These are phyloP conservation scores for Echinosophora koreensis DNA, from an alignment of 306 rosid genomes.

Conservation along the genomic window DNA sequence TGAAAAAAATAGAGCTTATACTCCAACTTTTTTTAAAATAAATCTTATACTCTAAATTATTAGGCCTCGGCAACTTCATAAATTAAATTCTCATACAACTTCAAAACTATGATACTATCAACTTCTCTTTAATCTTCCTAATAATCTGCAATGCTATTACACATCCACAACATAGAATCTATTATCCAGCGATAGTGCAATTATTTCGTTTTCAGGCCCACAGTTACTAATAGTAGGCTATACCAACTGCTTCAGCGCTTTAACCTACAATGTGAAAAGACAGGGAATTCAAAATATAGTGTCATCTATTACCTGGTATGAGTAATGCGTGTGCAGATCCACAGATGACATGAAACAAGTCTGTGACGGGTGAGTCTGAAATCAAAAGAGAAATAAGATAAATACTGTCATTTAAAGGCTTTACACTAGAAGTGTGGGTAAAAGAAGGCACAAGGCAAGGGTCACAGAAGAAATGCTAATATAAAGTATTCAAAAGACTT, in stretches of 20 bases:
- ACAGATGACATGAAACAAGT: conserved; percentile 99
- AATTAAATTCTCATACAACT: conserved; percentile 1
- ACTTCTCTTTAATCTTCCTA: not conserved
- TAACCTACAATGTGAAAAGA: conserved; percentile 8
- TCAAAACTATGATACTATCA: conserved; percentile 22
- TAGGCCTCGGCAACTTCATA: conserved; percentile 17
- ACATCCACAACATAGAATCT: conserved; percentile 1
- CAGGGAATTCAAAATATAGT: conserved; percentile 28
- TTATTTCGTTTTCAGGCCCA: conserved; percentile 29
- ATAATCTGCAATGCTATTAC: conserved; percentile 19
- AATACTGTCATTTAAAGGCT: conserved; percentile 40
- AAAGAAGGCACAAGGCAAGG: conserved; percentile 5
- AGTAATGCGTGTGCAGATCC: conserved; percentile 98
- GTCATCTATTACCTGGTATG: conserved; percentile 84
- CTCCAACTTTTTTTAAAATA: conserved; percentile 17
- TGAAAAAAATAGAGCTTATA: conserved; percentile 31
- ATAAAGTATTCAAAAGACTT: conserved; percentile 22
- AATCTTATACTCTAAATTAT: conserved; percentile 21
- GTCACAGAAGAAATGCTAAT: conserved; percentile 11
- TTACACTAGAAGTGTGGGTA: not conserved
- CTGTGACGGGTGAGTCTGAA: conserved; percentile 98
- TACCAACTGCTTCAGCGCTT: conserved; percentile 4
- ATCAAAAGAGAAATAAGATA: conserved; percentile 45
- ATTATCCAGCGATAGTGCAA: conserved; percentile 6
- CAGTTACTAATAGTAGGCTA: conserved; percentile 18